phyloP scores from a whole-genome alignment of 2,329 filamentous ascomycete genomes.

The Diaporthe australafricana region DNA sequence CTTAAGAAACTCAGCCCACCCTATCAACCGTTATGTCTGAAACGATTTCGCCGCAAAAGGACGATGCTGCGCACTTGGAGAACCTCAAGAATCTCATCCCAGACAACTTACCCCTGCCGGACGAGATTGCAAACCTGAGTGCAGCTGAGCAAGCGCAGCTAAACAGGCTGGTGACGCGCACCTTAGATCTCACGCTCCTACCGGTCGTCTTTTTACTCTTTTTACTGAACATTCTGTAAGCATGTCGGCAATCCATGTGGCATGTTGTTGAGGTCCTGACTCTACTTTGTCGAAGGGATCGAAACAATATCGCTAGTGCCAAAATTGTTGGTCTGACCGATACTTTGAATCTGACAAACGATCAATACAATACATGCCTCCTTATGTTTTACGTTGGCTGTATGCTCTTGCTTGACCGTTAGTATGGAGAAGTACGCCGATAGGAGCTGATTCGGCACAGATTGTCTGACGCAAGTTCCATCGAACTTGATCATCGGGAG shows the following conservation, averaged over 20 bases:
- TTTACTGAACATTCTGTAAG: constrained; percentile 5
- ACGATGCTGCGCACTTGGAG: neutral
- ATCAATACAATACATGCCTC: neutral
- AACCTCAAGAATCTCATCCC: neutral
- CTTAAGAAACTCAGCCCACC: no score
- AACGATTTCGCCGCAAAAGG: neutral
- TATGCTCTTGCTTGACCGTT: neutral
- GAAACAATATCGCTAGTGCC: constrained; percentile 4
- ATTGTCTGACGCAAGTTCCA: constrained; percentile 3
- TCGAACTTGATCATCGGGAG: constrained; percentile 10
- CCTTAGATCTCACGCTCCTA: neutral
- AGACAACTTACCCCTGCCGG: constrained; percentile 1
- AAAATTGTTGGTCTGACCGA: constrained; percentile 12
- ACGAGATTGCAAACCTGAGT: constrained; percentile 2
- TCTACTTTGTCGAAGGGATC: neutral
- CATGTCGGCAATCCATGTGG: neutral
- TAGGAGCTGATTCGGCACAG: neutral
- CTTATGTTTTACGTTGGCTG: constrained; percentile 19
- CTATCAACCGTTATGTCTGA: neutral
- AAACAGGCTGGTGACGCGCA: neutral
- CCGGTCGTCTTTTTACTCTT: neutral
- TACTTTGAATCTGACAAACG: neutral
- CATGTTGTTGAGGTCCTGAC: neutral
- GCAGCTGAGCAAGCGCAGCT: neutral
- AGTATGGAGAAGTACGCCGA: neutral